Conservation (phyloP, 176 grass and related monocot genomes). For the Bromus sterilis region DNA sequence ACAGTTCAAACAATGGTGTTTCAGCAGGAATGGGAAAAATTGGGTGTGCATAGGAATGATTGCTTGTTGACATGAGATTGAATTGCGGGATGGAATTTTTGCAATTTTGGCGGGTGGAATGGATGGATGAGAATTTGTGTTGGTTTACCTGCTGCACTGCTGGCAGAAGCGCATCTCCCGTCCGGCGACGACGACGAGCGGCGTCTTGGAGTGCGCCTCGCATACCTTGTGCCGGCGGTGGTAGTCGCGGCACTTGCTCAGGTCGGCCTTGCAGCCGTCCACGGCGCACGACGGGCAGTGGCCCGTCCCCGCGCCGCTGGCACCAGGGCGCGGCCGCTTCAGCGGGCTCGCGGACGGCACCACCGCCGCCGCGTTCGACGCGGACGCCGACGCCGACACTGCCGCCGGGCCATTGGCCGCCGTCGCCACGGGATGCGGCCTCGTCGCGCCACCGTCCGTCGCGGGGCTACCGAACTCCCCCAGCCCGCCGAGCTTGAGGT, state of each 20-base stretch:
- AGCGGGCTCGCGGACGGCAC: conserved; percentile 24
- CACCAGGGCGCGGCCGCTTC: conserved; percentile 30
- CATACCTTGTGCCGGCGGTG: conserved; percentile 98
- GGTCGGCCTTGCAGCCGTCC: conserved; percentile 80
- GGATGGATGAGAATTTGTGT: background rate
- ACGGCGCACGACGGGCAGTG: conserved; percentile 62
- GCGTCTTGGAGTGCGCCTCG: conserved; percentile 89
- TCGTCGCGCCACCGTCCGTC: background rate
- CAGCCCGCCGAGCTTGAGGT: conserved; percentile 81
- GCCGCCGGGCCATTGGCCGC: conserved; percentile 10
- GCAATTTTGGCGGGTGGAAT: background rate
- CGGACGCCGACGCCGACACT: background rate
- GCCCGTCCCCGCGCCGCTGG: background rate
- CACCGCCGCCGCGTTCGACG: background rate
- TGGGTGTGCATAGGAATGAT: background rate
- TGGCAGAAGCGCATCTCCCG: conserved; percentile 95
- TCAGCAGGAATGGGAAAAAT: background rate
- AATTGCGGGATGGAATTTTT: background rate
- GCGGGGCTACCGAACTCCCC: conserved; percentile 40
- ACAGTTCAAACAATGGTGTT: conserved; percentile 5
- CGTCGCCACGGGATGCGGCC: background rate
- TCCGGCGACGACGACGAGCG: conserved; percentile 74
- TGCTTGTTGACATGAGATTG: background rate
- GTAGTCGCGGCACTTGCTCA: conserved; percentile 87
- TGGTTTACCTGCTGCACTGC: conserved; percentile 94